Conservation (phyloP, 495 filamentous ascomycete species). For the Aspergillus homomorphus region DNA sequence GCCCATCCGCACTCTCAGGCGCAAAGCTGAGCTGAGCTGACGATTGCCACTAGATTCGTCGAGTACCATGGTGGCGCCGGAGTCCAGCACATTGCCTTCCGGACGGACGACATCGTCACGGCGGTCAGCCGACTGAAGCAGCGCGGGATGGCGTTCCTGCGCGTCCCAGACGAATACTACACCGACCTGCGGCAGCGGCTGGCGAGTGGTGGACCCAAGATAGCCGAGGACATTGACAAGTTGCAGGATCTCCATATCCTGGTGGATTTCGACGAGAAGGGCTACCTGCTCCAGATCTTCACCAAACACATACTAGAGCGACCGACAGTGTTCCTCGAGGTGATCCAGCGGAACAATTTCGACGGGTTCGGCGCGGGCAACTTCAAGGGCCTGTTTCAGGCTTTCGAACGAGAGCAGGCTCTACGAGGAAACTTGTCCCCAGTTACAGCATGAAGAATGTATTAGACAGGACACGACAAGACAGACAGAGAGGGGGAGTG, state of each 20-base stretch:
- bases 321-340: slow-evolving; percentile 83
- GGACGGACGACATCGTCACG: slow-evolving; percentile 65
- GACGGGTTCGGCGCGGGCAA: slow-evolving; percentile 83
- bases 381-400: slow-evolving; percentile 83
- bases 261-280: slow-evolving; percentile 80
- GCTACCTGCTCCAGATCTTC: slow-evolving; percentile 77
- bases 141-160: slow-evolving; percentile 75
- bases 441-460: no score
- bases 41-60: slow-evolving; percentile 57
- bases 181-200: slow-evolving; percentile 59
- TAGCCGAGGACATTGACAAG: slow-evolving; percentile 65
- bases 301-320: slow-evolving; percentile 80
- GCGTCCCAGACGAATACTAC: slow-evolving; percentile 71
- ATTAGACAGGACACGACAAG: no score
- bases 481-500: not conserved
- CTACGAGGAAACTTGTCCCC: slow-evolving; percentile 24
- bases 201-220: slow-evolving; percentile 34
- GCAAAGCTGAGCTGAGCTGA: no score
- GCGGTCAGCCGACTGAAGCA: slow-evolving; percentile 61
- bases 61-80: slow-evolving; percentile 73
- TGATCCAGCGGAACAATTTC: slow-evolving; percentile 77
- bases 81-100: slow-evolving; percentile 82
- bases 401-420: slow-evolving; percentile 79
- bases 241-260: slow-evolving; percentile 64
- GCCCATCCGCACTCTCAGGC: slow-evolving; percentile 4